phyloP scores from a whole-genome alignment of 2,329 filamentous ascomycete genomes.

The Phaeosphaeria sp. region DNA sequence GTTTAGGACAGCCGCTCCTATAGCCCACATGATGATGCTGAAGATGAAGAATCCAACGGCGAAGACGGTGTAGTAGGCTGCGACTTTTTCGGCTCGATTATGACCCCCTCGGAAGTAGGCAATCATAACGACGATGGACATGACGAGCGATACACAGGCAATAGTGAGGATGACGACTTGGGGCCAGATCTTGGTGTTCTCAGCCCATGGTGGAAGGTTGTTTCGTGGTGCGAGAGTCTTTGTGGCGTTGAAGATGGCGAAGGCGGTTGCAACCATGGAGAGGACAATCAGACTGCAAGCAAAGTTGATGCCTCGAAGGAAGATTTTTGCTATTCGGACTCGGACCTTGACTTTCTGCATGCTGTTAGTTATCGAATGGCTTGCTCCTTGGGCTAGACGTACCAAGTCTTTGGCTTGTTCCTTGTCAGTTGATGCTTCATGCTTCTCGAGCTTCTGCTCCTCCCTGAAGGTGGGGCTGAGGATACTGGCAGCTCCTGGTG shows the following conservation, averaged over 20 bases:
- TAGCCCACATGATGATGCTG: slow-evolving; percentile 89
- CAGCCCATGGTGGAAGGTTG: slow-evolving; percentile 83
- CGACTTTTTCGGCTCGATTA: slow-evolving; percentile 85
- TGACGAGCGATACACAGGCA: slow-evolving; percentile 78
- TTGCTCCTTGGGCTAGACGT: slow-evolving; percentile 52
- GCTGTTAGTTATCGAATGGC: slow-evolving; percentile 42
- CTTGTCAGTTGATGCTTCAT: slow-evolving; percentile 80
- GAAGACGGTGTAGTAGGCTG: slow-evolving; percentile 94
- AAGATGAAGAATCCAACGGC: slow-evolving; percentile 93
- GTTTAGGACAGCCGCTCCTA: slow-evolving; percentile 85
- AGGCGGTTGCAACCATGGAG: slow-evolving; percentile 84
- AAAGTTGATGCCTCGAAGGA: slow-evolving; percentile 95
- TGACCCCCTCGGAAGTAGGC: slow-evolving; percentile 91
- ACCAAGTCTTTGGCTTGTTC: slow-evolving; percentile 88
- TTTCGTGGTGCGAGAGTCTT: slow-evolving; percentile 76
- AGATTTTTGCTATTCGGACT: slow-evolving; percentile 90
- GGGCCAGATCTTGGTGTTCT: slow-evolving; percentile 82
- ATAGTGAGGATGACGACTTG: slow-evolving; percentile 83
- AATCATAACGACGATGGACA: slow-evolving; percentile 80
- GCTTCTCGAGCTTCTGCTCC: slow-evolving; percentile 85
- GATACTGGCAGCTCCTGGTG: slow-evolving; percentile 65
- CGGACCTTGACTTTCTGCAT: slow-evolving; percentile 86
- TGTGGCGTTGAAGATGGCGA: slow-evolving; percentile 92
- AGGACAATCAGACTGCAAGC: slow-evolving; percentile 95
- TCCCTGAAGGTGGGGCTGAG: slow-evolving; percentile 91